Base-by-base conservation (phyloP, 2,329 filamentous ascomycete species). In the Colletotrichum incanum region DNA sequence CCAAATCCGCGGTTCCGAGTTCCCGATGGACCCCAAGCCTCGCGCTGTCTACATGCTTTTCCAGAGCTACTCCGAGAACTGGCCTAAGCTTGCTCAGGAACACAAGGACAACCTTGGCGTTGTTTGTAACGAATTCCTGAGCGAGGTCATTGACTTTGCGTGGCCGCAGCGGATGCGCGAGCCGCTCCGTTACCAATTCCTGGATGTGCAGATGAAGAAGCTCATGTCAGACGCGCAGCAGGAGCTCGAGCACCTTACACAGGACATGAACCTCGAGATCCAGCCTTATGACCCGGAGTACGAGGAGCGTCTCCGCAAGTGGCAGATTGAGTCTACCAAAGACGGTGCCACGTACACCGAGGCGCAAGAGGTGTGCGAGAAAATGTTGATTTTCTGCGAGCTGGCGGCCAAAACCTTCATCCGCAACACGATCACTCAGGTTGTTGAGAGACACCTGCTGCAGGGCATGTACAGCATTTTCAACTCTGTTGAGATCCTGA, bases 361-460 rank as follows among this genome's bases (percentile, higher is more conserved):
- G 69, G 86, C 86, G 0, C 85, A 88, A 71, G 86, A 88, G 76
- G 86, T 88, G 0, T 75, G 88, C 34, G 86, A 88, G 77, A 88
- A 88, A 81, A 88, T 88, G 86, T 80, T 88, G 64, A 88, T 88
- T 73, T 88, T 86, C 79, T 88, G 88, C 73, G 86, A 88, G 73
- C 82, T 88, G 11, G 86, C 86, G 2, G 85, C 85, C 8, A 85
- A 86, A 76, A 86, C 85, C 60, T 88, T 87, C 71, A 87, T 86
- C 37, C 82, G 86, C 65, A 88, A 88, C 73, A 83, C 86, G 67
- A 87, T 88, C 65, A 87, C 86, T 0, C 86, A 88, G 71, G 86
- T 88, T 0, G 84, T 86, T 0, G 86, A 88, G 77, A 82, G 86
- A 0, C 86, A 88, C 67, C 79, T 88, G 3, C 80, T 88, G 14